A percentile compares a stretch with the other conserved stretches of the same genome.
Evolutionary conservation across 2,329 filamentous ascomycete genomes (phyloP).

Genomic region (Hysterium pulicare): DNA sequence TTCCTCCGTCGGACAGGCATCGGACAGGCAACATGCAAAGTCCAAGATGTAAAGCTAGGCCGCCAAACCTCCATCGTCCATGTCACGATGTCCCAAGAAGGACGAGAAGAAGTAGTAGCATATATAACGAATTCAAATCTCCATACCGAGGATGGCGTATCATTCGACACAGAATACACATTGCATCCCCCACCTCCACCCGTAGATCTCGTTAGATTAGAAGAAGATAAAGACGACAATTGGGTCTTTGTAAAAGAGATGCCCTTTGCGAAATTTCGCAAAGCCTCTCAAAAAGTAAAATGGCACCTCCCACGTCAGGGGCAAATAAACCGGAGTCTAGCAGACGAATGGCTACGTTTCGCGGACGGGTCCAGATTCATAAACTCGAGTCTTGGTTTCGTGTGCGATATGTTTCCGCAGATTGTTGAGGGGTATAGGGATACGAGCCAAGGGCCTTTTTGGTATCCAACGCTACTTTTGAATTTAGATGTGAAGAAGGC

Average conservation of each 20-base stretch:
- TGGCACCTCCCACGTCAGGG: conserved; percentile 52
- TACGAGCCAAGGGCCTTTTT: conserved; percentile 7
- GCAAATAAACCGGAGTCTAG: conserved; percentile 37
- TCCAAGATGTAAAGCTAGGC: conserved; percentile 64
- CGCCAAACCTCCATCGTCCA: conserved; percentile 62
- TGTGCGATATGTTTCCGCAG: conserved; percentile 67
- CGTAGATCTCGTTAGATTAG: conserved; percentile 43
- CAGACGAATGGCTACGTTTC: conserved; percentile 68
- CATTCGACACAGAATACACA: conserved; percentile 54
- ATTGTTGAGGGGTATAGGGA: conserved; percentile 52
- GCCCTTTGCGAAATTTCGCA: conserved; percentile 46
- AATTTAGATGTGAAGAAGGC: conserved; percentile 75
- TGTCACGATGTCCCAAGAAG: conserved; percentile 55
- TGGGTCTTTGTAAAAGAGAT: conserved; percentile 46
- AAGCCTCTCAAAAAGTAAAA: conserved; percentile 50
- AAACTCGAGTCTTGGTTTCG: conserved; percentile 60
- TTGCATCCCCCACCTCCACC: conserved; percentile 45
- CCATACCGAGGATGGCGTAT: conserved; percentile 55
- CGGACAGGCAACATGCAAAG: conserved; percentile 55
- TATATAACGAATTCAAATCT: conserved; percentile 66
- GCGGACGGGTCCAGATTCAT: conserved; percentile 60
- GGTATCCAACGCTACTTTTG: conserved; percentile 51
- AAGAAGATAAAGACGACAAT: conserved; percentile 43
- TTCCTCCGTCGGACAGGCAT: conserved; percentile 62
- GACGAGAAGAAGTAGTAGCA: conserved; percentile 59